Evolutionary conservation across 2,329 filamentous ascomycete species (phyloP), one percentile per base, ranked within the genome.

Genomic region (Sclerotinia sclerotiorum): DNA sequence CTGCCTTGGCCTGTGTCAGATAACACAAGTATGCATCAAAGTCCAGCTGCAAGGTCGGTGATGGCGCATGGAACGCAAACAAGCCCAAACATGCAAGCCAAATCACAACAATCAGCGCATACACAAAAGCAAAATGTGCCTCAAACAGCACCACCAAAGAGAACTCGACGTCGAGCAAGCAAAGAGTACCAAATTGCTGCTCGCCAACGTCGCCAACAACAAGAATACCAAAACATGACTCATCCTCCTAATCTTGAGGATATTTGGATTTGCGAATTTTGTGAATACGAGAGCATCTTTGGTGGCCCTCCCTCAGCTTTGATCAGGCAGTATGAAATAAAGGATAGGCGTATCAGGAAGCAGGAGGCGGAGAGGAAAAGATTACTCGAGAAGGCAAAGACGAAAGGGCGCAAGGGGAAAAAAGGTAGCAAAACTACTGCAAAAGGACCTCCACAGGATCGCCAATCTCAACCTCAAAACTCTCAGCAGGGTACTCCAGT

Each of bases 231-330:
- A 68, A 96, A 95, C 78, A 87, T 87, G 70, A 88, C 91, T 74
- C 89, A 91, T 75, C 90, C 91, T 1, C 90, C 91, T 0, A 82
- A 80, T 24, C 78, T 82, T 1, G 90, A 92, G 72, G 92, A 97
- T 70, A 86, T 93, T 63, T 98, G 94, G 92, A 93, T 98, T 58
- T 99, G 95, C 80, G 92, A 97, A 76, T 98, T 98, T 78, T 99
- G 95, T 82, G 95, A 99, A 79, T 99, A 97, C 77, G 94, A 98
- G 80, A 88, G 88, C 65, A 97, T 99, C 62, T 98, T 97, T 78
- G 94, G 94, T n/a, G 85, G 85, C 65, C 91, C 91, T 2, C 95
- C 95, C 0, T 85, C 87, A 74, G 93, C 93, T 62, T 81, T 99
- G 67, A 96, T 98, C 71, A 87, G 92, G 52, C 88, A 93, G 71